Percentiles rank a stretch among this genome's conserved stretches.
Conservation (phyloP, 1,139 yeast species). For the Yamadazyma sp. region DNA sequence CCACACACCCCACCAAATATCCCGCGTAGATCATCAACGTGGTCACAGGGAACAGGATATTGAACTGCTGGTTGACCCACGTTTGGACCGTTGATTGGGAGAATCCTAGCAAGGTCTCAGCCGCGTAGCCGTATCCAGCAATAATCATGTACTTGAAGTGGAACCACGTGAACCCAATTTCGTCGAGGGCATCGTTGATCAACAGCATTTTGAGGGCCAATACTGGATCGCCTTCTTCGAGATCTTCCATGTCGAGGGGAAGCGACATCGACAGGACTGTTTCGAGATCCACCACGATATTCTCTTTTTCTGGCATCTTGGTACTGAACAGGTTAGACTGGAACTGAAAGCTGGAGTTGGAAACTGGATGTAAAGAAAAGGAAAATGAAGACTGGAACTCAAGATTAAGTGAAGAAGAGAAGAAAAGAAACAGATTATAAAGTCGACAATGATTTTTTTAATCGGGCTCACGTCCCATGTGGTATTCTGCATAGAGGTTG, state of each 20-base stretch:
- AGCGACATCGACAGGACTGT: not conserved
- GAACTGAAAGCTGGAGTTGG: too few species aligned
- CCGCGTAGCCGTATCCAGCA: conserved; percentile 23
- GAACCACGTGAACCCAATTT: conserved; percentile 52
- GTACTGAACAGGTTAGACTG: too few species aligned
- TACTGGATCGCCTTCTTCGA: conserved; percentile 26
- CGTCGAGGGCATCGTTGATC: conserved; percentile 49
- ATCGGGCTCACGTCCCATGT: too few species aligned
- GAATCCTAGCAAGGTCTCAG: conserved; percentile 20
- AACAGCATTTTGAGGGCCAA: conserved; percentile 35
- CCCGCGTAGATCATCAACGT: conserved; percentile 29
- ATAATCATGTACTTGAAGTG: conserved; percentile 35
- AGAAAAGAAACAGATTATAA: too few species aligned
- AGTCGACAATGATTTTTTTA: too few species aligned
- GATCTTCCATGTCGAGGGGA: conserved; percentile 17
- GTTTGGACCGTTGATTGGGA: conserved; percentile 44
- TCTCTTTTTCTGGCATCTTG: not conserved
- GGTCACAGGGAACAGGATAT: conserved; percentile 18
- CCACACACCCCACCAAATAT: conserved; percentile 49
- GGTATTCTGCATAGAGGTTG: not conserved
- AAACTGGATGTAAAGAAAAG: too few species aligned
- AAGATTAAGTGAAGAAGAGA: too few species aligned
- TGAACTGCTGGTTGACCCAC: conserved; percentile 29
- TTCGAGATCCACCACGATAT: not conserved
- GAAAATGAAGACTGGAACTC: too few species aligned